A percentile compares a stretch with the other conserved stretches of the same genome.
phyloP scores from a whole-genome alignment of 1,139 yeast genomes.

The Kodamaea sp. region DNA sequence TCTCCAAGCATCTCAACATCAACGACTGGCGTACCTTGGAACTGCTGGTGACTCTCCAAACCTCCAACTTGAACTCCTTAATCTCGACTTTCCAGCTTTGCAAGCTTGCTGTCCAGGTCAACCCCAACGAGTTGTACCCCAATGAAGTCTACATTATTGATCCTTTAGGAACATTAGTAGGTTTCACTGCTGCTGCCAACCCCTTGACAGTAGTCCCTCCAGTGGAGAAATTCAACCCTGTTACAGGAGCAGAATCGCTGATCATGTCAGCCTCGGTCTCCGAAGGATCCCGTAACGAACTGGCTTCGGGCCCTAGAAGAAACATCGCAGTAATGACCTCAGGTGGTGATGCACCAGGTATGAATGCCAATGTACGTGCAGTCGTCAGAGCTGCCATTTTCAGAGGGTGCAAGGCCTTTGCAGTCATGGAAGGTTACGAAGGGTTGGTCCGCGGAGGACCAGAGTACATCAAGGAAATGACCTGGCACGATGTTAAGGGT shows the following conservation, averaged over 20 bases:
- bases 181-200: constrained; percentile 62
- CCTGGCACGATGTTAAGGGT: constrained; percentile 94
- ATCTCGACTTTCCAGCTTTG: constrained; percentile 31
- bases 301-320: constrained; percentile 28
- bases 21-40: constrained; percentile 56
- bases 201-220: constrained; percentile 58
- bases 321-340: constrained; percentile 94
- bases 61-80: constrained; percentile 34
- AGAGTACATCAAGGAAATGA: constrained; percentile 68
- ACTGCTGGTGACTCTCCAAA: constrained; percentile 40
- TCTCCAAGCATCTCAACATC: constrained; percentile 27
- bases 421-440: constrained; percentile 91
- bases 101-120: constrained; percentile 33
- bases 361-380: constrained; percentile 95
- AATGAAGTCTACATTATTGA: constrained; percentile 67
- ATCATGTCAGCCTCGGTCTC: constrained; percentile 17
- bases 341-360: constrained; percentile 99
- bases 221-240: constrained; percentile 21
- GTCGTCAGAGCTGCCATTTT: constrained; percentile 88
- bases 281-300: constrained; percentile 15
- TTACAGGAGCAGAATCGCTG: constrained; percentile 7
- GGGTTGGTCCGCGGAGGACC: constrained; percentile 86
- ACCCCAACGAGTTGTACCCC: constrained; percentile 69
- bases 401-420: constrained; percentile 92
- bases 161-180: constrained; percentile 67